Base-by-base conservation (phyloP, 768 basidiomycete species). In the Lentinula raphanica region DNA sequence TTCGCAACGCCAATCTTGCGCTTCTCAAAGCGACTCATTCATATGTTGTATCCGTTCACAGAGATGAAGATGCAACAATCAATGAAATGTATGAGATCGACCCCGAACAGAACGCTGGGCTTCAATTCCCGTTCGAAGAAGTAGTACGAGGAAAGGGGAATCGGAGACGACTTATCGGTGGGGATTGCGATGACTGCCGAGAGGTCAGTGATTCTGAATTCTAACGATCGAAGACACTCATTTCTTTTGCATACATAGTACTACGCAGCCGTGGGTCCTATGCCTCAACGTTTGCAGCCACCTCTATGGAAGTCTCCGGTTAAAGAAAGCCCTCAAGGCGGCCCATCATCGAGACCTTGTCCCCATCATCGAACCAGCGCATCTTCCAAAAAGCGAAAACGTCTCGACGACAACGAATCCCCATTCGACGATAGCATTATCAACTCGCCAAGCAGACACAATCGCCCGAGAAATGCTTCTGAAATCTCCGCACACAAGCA, bases 141-240 rank as follows among this genome's bases (percentile, higher is more conserved):
- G 90, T 92, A 15, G 87, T 92, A 12, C 76, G 93, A 27, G 77
- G 75, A 39, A 87, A 79, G 64, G 80, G 81, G 17, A 81, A 83
- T 32, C 76, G 94, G 31, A 78, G 77, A 62, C 73, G 74, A 53
- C 78, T 96, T 77, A 78, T 88, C 50, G 94, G 81, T 3, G 83
- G 79, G 1, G 90, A 92, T 61, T 96, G 92, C 67, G 89, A 90
- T 61, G 87, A 86, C 59, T 96, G 94, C 68, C 81, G 76, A 39
- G 87, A 86, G 49, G 93, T 92, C 65, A 58, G 82, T 65, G 15
- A 2, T 4, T 19, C n/a, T 49, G 71, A 42, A 39, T 21, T 35
- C 42, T 42, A 28, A n/a, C n/a, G n/a, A n/a, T n/a, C n/a, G n/a
- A n/a, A n/a, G n/a, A n/a, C n/a, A 44, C 21, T 44, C 19, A 44